Conservation (phyloP, 192 early-diverging fungal species). For the Coemansia sp. region DNA sequence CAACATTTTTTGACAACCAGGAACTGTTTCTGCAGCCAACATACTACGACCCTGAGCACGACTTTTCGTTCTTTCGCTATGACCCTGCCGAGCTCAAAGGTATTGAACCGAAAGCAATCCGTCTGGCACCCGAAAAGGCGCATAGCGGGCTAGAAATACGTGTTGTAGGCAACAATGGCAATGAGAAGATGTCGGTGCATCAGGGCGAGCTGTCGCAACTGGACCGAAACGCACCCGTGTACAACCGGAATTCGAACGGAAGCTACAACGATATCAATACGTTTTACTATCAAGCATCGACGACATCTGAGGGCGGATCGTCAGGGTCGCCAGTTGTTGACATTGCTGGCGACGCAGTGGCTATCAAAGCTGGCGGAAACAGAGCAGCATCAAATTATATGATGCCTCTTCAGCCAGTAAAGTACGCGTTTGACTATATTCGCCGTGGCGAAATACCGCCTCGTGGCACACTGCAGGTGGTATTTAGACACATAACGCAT, state of each 20-base stretch:
- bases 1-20: slow-evolving; percentile 65
- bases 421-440: slow-evolving; percentile 62
- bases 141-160: slow-evolving; percentile 72
- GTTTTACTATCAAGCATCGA: slow-evolving; percentile 75
- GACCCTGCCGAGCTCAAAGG: slow-evolving; percentile 61
- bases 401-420: slow-evolving; percentile 68
- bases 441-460: slow-evolving; percentile 58
- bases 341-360: slow-evolving; percentile 73
- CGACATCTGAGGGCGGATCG: slow-evolving; percentile 63
- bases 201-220: slow-evolving; percentile 71
- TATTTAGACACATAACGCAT: slow-evolving; percentile 67
- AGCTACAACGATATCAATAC: slow-evolving; percentile 71
- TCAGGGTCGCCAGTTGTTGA: slow-evolving; percentile 76
- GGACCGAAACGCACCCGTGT: slow-evolving; percentile 68
- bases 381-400: slow-evolving; percentile 60
- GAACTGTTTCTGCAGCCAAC: slow-evolving; percentile 66
- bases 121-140: slow-evolving; percentile 65
- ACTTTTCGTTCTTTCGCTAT: slow-evolving; percentile 79
- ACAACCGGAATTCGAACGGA: slow-evolving; percentile 16
- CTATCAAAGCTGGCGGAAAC: slow-evolving; percentile 58
- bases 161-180: slow-evolving; percentile 71
- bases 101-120: slow-evolving; percentile 27
- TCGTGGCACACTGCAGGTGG: slow-evolving; percentile 73
- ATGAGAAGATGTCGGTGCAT: slow-evolving; percentile 76
- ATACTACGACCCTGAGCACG: slow-evolving; percentile 78